Base-by-base conservation (phyloP, 2,329 filamentous ascomycete genomes). In the Orbilia brochopaga region DNA sequence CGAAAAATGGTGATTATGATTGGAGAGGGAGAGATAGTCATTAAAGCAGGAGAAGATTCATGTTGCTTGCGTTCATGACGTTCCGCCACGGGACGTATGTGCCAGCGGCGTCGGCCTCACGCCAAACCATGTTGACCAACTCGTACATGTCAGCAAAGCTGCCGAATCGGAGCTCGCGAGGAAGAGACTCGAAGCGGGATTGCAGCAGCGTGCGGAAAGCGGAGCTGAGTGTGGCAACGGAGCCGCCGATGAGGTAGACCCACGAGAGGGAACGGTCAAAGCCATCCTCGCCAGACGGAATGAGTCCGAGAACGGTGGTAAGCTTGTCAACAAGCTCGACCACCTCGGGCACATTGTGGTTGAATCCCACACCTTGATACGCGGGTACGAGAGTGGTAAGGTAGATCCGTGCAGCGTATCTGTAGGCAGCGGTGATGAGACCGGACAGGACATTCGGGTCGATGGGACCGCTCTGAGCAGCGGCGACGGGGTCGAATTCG, bases 321-420 rank as follows among this genome's bases (percentile, higher is more conserved):
- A 97, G 86, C 77, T 90, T 90, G 70, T 89, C 85, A 46, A 97
- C 86, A 23, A 97, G 84, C 75, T 88, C 88, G 77, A 89, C 83
- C 77, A 88, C 92, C 78, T 88, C 91, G 7, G 83, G 82, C 76
- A 94, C 88, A 65, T 83, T 84, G 53, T 90, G 89, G 76, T 88
- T 87, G 81, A 93, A 94, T 13, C 59, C 59, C 7, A 72, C 60
- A 10, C 60, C 60, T 44, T 72, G 54, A n/a, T 64, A 72, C 64
- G 92, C 92, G 0, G 93, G 93, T 0, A 97, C 90, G 37, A 99
- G 84, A 78, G 90, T 92, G 86, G 92, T 96, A n/a, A 97, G 87
- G 81, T 97, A 97, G 81, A 99, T 92, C 78, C 93, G 89, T 1
- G 93, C 92, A 1, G 93, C 93, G 60, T 96, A 83, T 77, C 93